A percentile compares a stretch with the other conserved stretches of the same genome.
Conservation (phyloP, 2,329 filamentous ascomycete genomes). For the Phaeosphaeriaceae sp. region DNA sequence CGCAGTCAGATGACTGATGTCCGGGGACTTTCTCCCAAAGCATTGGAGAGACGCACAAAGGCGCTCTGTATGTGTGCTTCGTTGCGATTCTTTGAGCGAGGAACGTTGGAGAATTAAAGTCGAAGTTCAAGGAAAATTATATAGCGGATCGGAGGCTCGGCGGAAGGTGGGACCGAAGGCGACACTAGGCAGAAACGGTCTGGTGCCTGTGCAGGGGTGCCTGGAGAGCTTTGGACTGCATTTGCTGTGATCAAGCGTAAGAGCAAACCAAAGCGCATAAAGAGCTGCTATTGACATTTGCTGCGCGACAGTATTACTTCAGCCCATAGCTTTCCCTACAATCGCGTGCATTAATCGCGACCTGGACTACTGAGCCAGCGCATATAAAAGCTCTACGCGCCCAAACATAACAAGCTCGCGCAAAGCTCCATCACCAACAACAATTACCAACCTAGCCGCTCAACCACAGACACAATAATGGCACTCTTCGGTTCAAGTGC, state of each 20-base stretch:
- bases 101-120: slow-evolving; percentile 63
- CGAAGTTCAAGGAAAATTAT: slow-evolving; percentile 25
- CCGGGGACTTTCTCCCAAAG: slow-evolving; percentile 99
- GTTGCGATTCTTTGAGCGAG: slow-evolving; percentile 99
- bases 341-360: not conserved
- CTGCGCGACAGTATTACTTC: slow-evolving; percentile 2
- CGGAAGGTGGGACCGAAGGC: slow-evolving; percentile 21
- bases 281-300: slow-evolving; percentile 10
- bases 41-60: slow-evolving; percentile 51
- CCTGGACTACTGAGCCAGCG: slow-evolving; percentile 1
- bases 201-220: slow-evolving; percentile 30
- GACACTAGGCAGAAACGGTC: slow-evolving; percentile 25
- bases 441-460: not conserved
- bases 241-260: slow-evolving; percentile 27
- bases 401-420: slow-evolving; percentile 19
- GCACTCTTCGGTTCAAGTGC: slow-evolving; percentile 65
- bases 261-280: slow-evolving; percentile 13
- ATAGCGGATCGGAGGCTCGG: slow-evolving; percentile 20
- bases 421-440: slow-evolving; percentile 13
- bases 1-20: slow-evolving; percentile 67
- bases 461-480: slow-evolving; percentile 52
- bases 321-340: not conserved
- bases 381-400: slow-evolving; percentile 10
- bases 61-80: slow-evolving; percentile 90
- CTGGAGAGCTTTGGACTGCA: slow-evolving; percentile 31